phyloP scores from a whole-genome alignment of 176 grass and related monocot species.

The Raddia distichophylla region DNA sequence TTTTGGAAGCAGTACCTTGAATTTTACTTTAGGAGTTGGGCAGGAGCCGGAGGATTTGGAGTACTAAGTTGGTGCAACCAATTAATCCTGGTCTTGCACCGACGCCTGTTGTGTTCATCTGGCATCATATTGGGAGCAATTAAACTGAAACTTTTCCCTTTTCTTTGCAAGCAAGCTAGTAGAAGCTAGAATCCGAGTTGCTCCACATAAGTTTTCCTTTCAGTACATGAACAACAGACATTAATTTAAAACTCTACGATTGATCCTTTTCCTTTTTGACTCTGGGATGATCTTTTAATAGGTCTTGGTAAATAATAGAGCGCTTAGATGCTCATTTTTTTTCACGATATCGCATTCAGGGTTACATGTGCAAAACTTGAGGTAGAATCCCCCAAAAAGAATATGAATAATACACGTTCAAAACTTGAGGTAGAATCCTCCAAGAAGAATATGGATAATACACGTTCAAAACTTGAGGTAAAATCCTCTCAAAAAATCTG shows the following conservation, averaged over 20 bases:
- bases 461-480: too few species aligned
- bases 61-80: slow-evolving; percentile 42
- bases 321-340: background rate
- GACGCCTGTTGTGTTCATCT: background rate
- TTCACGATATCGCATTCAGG: background rate
- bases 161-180: slow-evolving; percentile 46
- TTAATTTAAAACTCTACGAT: background rate
- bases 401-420: background rate
- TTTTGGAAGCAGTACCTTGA: slow-evolving; percentile 24
- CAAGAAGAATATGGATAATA: too few species aligned
- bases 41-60: slow-evolving; percentile 28
- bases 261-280: background rate
- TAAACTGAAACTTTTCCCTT: slow-evolving; percentile 39
- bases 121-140: slow-evolving; percentile 29
- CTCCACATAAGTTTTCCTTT: background rate
- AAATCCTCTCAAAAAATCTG: too few species aligned
- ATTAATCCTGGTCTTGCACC: background rate
- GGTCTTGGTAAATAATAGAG: background rate
- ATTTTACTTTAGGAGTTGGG: slow-evolving; percentile 24
- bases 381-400: background rate
- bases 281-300: background rate
- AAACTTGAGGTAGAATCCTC: background rate
- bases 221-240: slow-evolving; percentile 25
- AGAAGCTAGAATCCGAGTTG: slow-evolving; percentile 5
- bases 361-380: background rate